These are phyloP conservation scores for Carnegiea gigantea DNA, from an alignment of 179 eudicot species.

Conservation along the genomic window DNA sequence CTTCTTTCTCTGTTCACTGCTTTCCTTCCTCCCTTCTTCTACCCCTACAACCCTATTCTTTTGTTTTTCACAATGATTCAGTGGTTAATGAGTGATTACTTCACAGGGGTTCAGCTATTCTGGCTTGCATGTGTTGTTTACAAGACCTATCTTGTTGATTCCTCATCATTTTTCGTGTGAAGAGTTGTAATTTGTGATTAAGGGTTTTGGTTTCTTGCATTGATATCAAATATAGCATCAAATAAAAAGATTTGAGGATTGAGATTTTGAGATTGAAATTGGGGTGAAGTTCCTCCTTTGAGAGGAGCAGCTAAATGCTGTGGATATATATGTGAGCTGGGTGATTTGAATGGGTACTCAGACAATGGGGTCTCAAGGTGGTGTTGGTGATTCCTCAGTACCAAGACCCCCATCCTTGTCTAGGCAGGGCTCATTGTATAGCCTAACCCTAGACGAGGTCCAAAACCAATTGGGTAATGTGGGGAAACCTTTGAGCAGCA, in stretches of 20 bases:
- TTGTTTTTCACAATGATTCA: conserved; percentile 12
- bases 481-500: conserved; percentile 44
- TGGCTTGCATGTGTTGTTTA: conserved; percentile 36
- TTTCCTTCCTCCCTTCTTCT: not conserved
- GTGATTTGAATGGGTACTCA: conserved; percentile 43
- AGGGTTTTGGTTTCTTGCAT: conserved; percentile 25
- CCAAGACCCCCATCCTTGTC: conserved; percentile 32
- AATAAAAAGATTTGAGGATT: conserved; percentile 14
- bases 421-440: conserved; percentile 41
- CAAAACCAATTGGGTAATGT: conserved; percentile 45
- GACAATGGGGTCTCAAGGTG: conserved; percentile 45
- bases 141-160: conserved; percentile 19
- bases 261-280: conserved; percentile 14
- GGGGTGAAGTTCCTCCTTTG: not conserved
- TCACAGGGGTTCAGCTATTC: conserved; percentile 24
- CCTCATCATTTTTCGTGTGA: conserved; percentile 18
- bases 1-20: not conserved
- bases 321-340: conserved; percentile 24
- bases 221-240: conserved; percentile 6
- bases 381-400: conserved; percentile 29
- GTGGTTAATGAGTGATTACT: conserved; percentile 24
- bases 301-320: conserved; percentile 10
- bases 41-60: conserved; percentile 11
- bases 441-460: conserved; percentile 53
- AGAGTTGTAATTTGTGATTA: conserved; percentile 18